Conservation (phyloP, 1,284 basidiomycete species). For the Irpex lacteus region DNA sequence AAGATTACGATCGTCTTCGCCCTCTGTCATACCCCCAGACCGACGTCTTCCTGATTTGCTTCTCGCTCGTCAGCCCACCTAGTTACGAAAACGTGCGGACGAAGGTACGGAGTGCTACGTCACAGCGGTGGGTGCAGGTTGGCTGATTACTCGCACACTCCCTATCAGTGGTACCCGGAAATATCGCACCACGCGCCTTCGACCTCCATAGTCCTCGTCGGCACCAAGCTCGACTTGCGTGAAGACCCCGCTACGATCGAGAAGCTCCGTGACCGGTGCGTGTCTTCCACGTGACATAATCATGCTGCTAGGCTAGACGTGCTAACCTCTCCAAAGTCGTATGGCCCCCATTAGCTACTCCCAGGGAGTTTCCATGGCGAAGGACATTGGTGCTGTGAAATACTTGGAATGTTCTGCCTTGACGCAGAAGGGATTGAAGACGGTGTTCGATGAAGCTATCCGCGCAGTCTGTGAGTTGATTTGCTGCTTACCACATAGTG, state of each 20-base stretch:
- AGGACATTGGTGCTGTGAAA: slow-evolving; percentile 94
- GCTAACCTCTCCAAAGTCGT: slow-evolving; percentile 49
- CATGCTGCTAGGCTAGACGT: neutral
- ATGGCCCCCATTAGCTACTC: slow-evolving; percentile 93
- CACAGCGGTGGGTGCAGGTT: slow-evolving; percentile 7
- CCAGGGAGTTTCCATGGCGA: slow-evolving; percentile 89
- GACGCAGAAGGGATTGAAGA: slow-evolving; percentile 97
- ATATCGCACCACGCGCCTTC: slow-evolving; percentile 96
- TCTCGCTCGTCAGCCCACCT: slow-evolving; percentile 95
- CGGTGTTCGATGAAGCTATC: slow-evolving; percentile 96
- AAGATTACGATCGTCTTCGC: slow-evolving; percentile 97
- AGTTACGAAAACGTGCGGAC: slow-evolving; percentile 98
- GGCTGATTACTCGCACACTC: slow-evolving; percentile 9
- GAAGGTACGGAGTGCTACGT: slow-evolving; percentile 58
- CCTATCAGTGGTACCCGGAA: slow-evolving; percentile 87
- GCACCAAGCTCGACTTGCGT: slow-evolving; percentile 96
- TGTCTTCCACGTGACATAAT: slow-evolving; percentile 5
- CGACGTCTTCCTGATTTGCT: slow-evolving; percentile 99
- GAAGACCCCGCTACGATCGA: slow-evolving; percentile 92
- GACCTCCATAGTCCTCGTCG: slow-evolving; percentile 93
- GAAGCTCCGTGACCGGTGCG: slow-evolving; percentile 87
- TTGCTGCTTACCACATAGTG: slow-evolving; percentile 7
- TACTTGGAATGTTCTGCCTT: slow-evolving; percentile 97
- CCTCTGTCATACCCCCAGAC: slow-evolving; percentile 99
- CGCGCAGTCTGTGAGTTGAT: slow-evolving; percentile 79